Base-by-base conservation (phyloP, 140 eudicot species). In the Bidens hawaiensis region DNA sequence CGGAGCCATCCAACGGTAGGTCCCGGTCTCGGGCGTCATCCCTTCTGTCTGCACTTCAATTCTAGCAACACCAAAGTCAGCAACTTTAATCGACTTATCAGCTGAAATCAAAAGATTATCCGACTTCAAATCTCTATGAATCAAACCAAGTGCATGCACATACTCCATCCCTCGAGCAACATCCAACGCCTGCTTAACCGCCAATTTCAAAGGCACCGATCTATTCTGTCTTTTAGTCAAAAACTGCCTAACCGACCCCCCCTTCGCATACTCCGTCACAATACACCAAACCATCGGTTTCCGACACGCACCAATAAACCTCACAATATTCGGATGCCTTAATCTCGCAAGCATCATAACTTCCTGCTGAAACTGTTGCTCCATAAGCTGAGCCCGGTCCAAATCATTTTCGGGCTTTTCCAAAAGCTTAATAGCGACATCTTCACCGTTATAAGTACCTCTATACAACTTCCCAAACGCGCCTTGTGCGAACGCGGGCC, bases 1-100 rank as follows among this genome's bases (percentile, higher is more conserved):
- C 97, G 97, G 97, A 65, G 95, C 97, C 97, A 90, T 90, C 97
- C 97, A 90, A 64, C 97, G 97, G 57, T 90, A 90, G 2, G 97
- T 90, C 49, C 97, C 97, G 2, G 97, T 90, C 69, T 90, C 97
- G 36, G 97, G 97, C 6, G 97, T 90, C 97, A 90, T 90, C 26
- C 97, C 97, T 79, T 90, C 97, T 2, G 97, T 86, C 78, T 90
- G 95, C 72, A 86, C 97, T 81, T 90, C 97, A 50, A 90, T 90
- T 65, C 97, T 75, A 49, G 97, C 97, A 59, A 90, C 97, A 1
- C 97, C 97, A 69, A 90, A 90, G 69, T 90, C 97, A 0, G 97
- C 97, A 66, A 90, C 83, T 71, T 90, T 90, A 18, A 90, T 90
- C 1, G 95, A 86, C 65, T 77, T 90, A 53, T 90, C 97, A 62